Evolutionary conservation across 169 alveolate species (phyloP).

Genomic region (Plasmodium blacklocki): DNA sequence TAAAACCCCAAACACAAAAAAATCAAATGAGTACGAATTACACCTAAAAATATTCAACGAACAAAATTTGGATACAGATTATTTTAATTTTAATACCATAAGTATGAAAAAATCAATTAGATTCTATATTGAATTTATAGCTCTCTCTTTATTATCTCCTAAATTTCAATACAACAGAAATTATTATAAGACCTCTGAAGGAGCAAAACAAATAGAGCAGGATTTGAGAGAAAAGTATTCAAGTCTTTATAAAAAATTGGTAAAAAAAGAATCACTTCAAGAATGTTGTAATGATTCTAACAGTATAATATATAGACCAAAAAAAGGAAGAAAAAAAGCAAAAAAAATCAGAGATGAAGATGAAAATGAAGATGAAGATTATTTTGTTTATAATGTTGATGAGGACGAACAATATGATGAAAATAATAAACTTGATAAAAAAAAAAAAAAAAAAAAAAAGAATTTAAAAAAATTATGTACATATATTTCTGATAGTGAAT

Average conservation of each 20-base stretch:
- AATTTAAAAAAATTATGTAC: constrained; percentile 32
- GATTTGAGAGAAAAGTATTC: constrained; percentile 23
- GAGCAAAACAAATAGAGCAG: constrained; percentile 4
- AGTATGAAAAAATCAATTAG: constrained; percentile 63
- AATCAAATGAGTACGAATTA: constrained; percentile 47
- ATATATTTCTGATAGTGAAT: constrained; percentile 17
- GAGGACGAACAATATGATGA: no score
- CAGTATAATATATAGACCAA: not conserved
- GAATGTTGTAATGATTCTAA: constrained; percentile 32
- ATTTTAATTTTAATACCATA: constrained; percentile 31
- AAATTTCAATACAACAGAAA: constrained; percentile 33
- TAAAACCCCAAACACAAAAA: not conserved
- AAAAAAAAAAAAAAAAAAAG: constrained; percentile 36
- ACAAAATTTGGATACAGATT: constrained; percentile 33
- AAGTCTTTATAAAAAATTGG: constrained; percentile 29
- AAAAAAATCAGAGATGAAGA: not conserved
- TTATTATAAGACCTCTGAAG: constrained; percentile 44
- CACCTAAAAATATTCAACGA: constrained; percentile 59
- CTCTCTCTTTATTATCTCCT: constrained; percentile 66
- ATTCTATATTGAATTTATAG: constrained; percentile 61
- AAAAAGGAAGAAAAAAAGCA: not conserved
- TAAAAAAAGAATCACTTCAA: constrained; percentile 32
- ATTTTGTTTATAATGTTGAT: no score
- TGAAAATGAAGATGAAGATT: not conserved
- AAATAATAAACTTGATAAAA: not conserved